Base-by-base conservation (phyloP, 306 rosid genomes). In the Begonia masoniana region DNA sequence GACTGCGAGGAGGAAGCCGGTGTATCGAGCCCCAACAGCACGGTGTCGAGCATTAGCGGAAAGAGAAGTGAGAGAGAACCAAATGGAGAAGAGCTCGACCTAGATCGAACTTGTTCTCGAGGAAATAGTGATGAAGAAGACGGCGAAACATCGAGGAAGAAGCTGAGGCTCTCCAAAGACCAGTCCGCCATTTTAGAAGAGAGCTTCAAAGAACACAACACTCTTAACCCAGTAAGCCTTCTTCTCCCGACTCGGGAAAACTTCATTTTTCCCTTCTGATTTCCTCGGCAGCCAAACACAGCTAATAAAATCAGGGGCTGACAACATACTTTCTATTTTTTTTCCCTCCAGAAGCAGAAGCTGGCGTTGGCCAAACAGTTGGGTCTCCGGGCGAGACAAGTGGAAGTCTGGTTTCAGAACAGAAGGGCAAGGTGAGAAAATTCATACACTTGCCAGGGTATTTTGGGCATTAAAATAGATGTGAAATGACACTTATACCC, bases 331-430 rank as follows among this genome's bases (percentile, higher is more conserved):
- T 31, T 31, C 39, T 3, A 0, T 49, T 52, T 43, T 42, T 3
- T 15, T 4, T 60, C 56, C 59, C 85, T 59, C 59, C 88, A 91
- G 99, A 91, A 86, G 66, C 99, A 91, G 66, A 91, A 91, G 62
- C n/a, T 75, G 62, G 93, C 96, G 52, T 70, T 91, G 55, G 99
- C 99, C 0, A 83, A 86, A 72, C 84, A 83, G 61, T 62, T 91
- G 0, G 94, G 99, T 0, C 94, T 91, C 49, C 73, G 93, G 39
- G 81, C 96, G 0, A 67, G 99, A 63, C 99, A 91, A 67, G 99
- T 91, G 8, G 99, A 91, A 55, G 99, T 91, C 8, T 91, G 99
- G 99, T 91, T 86, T 51, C 99, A 91, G 74, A 91, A 91, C 82
- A 70, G 99, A 73, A 79, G 99, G 47, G 99, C 99, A 75, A 91